Conservation (phyloP, 2,329 filamentous ascomycete genomes). For the Fusarium falciforme region DNA sequence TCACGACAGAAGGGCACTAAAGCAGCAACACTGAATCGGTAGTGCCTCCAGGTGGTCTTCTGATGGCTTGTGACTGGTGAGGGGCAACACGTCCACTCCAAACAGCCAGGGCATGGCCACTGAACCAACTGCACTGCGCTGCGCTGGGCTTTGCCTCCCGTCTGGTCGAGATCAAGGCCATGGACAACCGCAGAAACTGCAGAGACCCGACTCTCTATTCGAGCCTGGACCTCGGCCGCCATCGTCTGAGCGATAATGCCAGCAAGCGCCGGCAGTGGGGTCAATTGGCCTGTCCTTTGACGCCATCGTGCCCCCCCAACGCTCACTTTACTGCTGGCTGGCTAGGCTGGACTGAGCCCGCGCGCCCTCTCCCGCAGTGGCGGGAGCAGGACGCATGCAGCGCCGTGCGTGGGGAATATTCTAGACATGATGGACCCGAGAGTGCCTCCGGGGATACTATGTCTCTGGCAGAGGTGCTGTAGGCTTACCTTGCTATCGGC, state of each 20-base stretch:
- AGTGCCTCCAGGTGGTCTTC: conserved; percentile 8
- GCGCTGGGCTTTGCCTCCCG: not conserved
- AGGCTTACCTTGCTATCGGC: conserved; percentile 27
- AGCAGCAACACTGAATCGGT: conserved; percentile 23
- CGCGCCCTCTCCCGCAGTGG: not conserved
- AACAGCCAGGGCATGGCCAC: not conserved
- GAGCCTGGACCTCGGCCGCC: not conserved
- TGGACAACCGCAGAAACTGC: not conserved
- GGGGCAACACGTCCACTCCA: conserved; percentile 14
- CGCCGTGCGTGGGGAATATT: not conserved
- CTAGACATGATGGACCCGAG: not conserved
- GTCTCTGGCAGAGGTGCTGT: not conserved
- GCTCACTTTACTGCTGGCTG: not conserved
- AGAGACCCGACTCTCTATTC: not conserved
- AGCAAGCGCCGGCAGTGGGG: conserved; percentile 23
- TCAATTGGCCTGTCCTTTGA: conserved; percentile 17
- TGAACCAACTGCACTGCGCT: not conserved
- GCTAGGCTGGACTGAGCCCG: not conserved
- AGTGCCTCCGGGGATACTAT: conserved; percentile 7
- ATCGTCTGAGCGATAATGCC: not conserved
- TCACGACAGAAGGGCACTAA: conserved; percentile 9
- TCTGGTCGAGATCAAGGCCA: not conserved
- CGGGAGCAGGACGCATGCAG: conserved; percentile 1
- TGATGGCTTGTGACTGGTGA: conserved; percentile 24
- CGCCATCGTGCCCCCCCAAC: conserved; percentile 26